Evolutionary conservation across 129 eudicot species (phyloP).

Genomic region (Saposhnikovia divaricata): DNA sequence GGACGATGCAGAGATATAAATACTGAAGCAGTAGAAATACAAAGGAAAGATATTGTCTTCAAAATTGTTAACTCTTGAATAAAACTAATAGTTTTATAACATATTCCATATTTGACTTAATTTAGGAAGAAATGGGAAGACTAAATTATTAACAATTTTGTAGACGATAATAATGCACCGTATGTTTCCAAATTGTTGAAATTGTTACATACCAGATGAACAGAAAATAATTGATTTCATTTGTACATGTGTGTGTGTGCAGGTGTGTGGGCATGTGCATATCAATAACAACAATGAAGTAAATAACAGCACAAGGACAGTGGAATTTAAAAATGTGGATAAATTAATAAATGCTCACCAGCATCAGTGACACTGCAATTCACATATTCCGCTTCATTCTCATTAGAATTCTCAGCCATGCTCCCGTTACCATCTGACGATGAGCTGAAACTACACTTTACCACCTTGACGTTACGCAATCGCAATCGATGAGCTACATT

Average conservation of each 20-base stretch:
- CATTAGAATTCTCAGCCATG: constrained; percentile 72
- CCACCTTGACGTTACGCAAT: constrained; percentile 12
- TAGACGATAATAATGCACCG: neutral
- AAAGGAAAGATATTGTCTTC: neutral
- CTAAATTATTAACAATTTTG: neutral
- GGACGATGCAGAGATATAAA: too few relatives aligned
- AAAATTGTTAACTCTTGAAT: neutral
- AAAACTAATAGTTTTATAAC: neutral
- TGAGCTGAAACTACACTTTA: constrained; percentile 69
- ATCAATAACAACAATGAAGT: too few relatives aligned
- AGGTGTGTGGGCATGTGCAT: neutral
- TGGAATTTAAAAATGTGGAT: neutral
- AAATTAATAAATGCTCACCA: constrained; percentile 35
- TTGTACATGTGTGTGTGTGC: too few relatives aligned
- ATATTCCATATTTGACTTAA: neutral
- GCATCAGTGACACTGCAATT: constrained; percentile 86
- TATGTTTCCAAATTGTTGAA: neutral
- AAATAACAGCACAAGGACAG: neutral
- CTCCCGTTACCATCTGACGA: constrained; percentile 85
- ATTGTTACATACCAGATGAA: neutral
- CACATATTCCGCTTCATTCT: constrained; percentile 79
- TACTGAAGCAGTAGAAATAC: neutral
- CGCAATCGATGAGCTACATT: constrained; percentile 26
- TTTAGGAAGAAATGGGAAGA: neutral
- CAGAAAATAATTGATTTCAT: neutral